Percentiles rank a stretch among this genome's conserved stretches.
Evolutionary conservation across 805 yeast genomes (phyloP).

Genomic region (Wickerhamomyces subpelliculosus): DNA sequence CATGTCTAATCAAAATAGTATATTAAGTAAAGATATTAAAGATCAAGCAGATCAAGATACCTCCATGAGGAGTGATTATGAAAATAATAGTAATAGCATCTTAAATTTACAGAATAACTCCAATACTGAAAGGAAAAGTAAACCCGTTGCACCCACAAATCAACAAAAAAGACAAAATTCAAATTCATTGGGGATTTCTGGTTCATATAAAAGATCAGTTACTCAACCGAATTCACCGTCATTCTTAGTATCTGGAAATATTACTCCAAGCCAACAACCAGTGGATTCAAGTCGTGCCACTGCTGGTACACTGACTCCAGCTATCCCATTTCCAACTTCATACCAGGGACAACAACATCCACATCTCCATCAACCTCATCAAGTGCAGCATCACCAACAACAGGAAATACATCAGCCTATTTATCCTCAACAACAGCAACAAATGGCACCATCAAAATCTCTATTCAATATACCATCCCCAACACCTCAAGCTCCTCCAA

Average conservation of each 20-base stretch:
- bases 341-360: not conserved
- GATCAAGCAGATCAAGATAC: constrained; percentile 1
- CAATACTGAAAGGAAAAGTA: constrained; percentile 2
- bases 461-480: constrained; percentile 1
- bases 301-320: not conserved
- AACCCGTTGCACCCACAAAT: constrained; percentile 5
- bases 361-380: constrained; percentile 3
- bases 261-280: not conserved
- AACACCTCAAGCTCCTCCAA: constrained; percentile 1
- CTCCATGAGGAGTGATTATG: not conserved
- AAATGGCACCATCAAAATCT: constrained; percentile 3
- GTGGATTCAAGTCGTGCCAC: not conserved
- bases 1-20: constrained; percentile 3
- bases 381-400: not conserved
- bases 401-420: constrained; percentile 5
- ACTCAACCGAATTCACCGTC: constrained; percentile 1
- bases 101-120: too few species aligned
- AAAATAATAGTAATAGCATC: constrained; percentile 1
- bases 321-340: not conserved
- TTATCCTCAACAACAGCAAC: constrained; percentile 8
- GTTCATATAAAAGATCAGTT: constrained; percentile 2
- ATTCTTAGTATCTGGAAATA: not conserved
- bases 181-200: constrained; percentile 1
- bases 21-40: not conserved
- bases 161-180: constrained; percentile 6